Conservation (phyloP, 164 flowering plant species). For the Berberis vulgaris region DNA sequence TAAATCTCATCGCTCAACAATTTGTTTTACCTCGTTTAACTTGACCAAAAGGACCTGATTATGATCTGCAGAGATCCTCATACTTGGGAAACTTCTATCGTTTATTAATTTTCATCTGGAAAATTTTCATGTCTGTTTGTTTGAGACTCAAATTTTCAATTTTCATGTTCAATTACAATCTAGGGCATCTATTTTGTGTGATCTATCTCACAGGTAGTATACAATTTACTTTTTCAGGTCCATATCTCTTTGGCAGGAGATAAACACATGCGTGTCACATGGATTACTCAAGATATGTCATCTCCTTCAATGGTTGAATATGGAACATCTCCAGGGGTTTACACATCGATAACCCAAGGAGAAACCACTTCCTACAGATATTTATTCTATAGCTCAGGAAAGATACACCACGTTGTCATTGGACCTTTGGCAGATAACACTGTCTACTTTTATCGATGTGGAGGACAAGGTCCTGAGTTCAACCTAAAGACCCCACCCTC, state of each 20-base stretch:
- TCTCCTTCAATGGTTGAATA: conserved; percentile 73
- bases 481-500: conserved; percentile 86
- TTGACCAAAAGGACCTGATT: no score
- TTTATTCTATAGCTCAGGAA: conserved; percentile 68
- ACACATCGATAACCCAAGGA: conserved; percentile 42
- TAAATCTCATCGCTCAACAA: no score
- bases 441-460: conserved; percentile 72
- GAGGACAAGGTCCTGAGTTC: conserved; percentile 76
- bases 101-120: no score
- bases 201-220: background rate
- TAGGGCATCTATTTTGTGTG: background rate
- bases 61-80: no score
- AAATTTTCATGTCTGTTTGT: no score
- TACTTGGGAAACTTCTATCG: no score
- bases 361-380: conserved; percentile 74
- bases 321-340: conserved; percentile 57
- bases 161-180: no score
- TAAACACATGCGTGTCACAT: conserved; percentile 63
- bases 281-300: conserved; percentile 54
- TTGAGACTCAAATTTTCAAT: no score
- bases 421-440: conserved; percentile 71
- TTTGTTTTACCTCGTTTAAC: no score
- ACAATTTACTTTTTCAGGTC: conserved; percentile 40
- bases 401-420: conserved; percentile 85
- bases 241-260: conserved; percentile 89